Percentiles rank a stretch among this genome's conserved stretches.
These are phyloP conservation scores for Luzula sylvatica DNA, from an alignment of 176 grass and related monocot species.

Conservation along the genomic window DNA sequence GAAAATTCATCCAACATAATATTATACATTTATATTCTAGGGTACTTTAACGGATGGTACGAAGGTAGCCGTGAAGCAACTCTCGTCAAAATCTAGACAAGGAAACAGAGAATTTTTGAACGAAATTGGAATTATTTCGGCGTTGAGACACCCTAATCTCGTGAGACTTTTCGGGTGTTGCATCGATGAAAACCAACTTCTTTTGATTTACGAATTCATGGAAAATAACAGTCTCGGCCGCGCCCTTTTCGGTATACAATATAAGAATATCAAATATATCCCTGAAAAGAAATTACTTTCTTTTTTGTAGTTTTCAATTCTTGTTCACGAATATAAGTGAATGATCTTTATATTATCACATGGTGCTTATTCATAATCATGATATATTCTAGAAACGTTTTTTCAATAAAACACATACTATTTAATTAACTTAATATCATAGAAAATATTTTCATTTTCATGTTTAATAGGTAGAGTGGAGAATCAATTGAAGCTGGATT, in stretches of 20 bases:
- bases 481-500: conserved; percentile 47
- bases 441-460: too few species aligned
- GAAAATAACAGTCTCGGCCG: conserved; percentile 85
- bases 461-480: conserved; percentile 31
- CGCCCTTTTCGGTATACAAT: conserved; percentile 77
- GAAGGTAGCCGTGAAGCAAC: conserved; percentile 65
- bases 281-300: too few species aligned
- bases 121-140: conserved; percentile 90
- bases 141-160: conserved; percentile 81
- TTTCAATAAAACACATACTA: too few species aligned
- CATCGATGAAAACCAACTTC: conserved; percentile 67
- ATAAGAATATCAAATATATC: conserved; percentile 6
- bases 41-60: conserved; percentile 61
- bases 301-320: too few species aligned
- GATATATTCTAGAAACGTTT: too few species aligned
- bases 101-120: conserved; percentile 88
- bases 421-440: too few species aligned
- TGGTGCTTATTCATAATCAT: too few species aligned
- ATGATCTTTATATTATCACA: too few species aligned
- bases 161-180: conserved; percentile 87
- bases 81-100: conserved; percentile 74
- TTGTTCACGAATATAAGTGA: too few species aligned
- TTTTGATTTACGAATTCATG: conserved; percentile 82
- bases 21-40: conserved; percentile 23
- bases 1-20: neutral